phyloP scores from a whole-genome alignment of 1,139 yeast genomes.

The Zygosaccharomyces pseudobailii region DNA sequence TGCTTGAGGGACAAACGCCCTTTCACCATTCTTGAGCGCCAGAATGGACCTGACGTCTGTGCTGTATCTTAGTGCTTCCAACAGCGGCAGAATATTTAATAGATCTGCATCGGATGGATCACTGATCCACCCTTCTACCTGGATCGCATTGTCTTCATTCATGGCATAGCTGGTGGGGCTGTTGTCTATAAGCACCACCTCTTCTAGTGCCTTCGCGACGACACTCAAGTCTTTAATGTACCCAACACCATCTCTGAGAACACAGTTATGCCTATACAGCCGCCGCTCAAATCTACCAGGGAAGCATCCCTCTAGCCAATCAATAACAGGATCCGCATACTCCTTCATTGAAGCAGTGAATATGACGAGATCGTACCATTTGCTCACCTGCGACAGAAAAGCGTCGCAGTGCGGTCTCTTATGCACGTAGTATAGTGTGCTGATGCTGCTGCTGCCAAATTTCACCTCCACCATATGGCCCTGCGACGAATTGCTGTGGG shows the following conservation, averaged over 20 bases:
- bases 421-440: constrained; percentile 83
- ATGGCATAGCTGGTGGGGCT: constrained; percentile 84
- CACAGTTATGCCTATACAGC: constrained; percentile 76
- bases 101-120: constrained; percentile 87
- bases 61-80: constrained; percentile 71
- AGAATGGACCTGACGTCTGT: constrained; percentile 83
- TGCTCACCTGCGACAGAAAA: constrained; percentile 69
- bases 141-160: constrained; percentile 83
- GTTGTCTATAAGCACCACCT: constrained; percentile 79
- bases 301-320: constrained; percentile 60
- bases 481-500: constrained; percentile 41
- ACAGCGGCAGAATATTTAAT: constrained; percentile 71
- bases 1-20: constrained; percentile 44
- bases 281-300: constrained; percentile 41
- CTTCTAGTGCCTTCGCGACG: constrained; percentile 43
- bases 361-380: constrained; percentile 85
- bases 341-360: constrained; percentile 94
- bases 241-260: constrained; percentile 71
- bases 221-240: constrained; percentile 78
- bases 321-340: constrained; percentile 95
- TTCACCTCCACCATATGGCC: constrained; percentile 80
- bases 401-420: constrained; percentile 89
- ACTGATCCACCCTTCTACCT: constrained; percentile 96
- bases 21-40: constrained; percentile 74
- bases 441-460: constrained; percentile 42